A percentile compares a stretch with the other conserved stretches of the same genome.
These are phyloP conservation scores for Debaryomyces singareniensis DNA, from an alignment of 1,139 yeast genomes.

Conservation along the genomic window DNA sequence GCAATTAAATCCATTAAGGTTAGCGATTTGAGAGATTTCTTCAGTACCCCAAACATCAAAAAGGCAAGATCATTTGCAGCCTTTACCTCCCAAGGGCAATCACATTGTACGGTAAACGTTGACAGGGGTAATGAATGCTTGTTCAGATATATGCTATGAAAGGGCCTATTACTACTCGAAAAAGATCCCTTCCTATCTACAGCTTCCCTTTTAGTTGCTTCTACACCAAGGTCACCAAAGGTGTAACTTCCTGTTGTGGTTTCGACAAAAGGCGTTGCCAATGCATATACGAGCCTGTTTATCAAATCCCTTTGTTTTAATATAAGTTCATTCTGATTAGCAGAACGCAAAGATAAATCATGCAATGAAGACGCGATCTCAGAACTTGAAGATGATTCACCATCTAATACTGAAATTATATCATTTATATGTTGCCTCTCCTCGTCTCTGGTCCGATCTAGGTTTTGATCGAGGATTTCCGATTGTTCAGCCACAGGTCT, in stretches of 20 bases:
- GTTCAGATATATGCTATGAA: slow-evolving; percentile 58
- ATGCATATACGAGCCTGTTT: slow-evolving; percentile 53
- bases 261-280: slow-evolving; percentile 73
- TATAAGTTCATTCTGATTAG: slow-evolving; percentile 13
- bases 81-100: slow-evolving; percentile 73
- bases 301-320: slow-evolving; percentile 33
- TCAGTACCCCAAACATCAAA: slow-evolving; percentile 76
- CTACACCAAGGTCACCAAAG: slow-evolving; percentile 4
- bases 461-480: slow-evolving; percentile 8
- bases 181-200: no score
- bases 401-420: slow-evolving; percentile 37
- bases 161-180: slow-evolving; percentile 30
- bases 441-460: slow-evolving; percentile 1
- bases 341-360: slow-evolving; percentile 45
- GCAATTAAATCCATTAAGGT: slow-evolving; percentile 74
- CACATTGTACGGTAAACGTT: slow-evolving; percentile 70
- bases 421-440: slow-evolving; percentile 33
- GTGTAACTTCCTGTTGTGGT: slow-evolving; percentile 13
- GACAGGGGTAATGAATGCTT: slow-evolving; percentile 72
- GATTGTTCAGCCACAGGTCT: not conserved
- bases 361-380: slow-evolving; percentile 51
- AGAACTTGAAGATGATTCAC: slow-evolving; percentile 21
- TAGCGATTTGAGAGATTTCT: slow-evolving; percentile 53
- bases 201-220: slow-evolving; percentile 8
- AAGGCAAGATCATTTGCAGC: slow-evolving; percentile 91